Evolutionary conservation across 2,329 filamentous ascomycete species (phyloP), one percentile per base, ranked within the genome.

Genomic region (Phyllachora maydis): DNA sequence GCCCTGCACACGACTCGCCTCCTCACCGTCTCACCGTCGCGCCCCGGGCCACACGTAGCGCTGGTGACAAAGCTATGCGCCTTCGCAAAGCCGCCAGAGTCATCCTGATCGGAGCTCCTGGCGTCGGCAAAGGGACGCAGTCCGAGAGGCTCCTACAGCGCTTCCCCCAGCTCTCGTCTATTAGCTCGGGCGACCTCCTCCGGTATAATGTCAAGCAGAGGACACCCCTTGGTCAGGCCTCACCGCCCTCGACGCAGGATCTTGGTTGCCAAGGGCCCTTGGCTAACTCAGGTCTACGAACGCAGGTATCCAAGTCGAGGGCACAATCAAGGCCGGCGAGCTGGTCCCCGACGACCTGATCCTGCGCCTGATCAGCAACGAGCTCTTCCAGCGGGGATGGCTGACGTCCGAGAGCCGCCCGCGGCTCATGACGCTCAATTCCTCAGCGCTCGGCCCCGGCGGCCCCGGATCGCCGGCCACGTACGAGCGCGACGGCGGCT

Each of bases 81-180:
- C 65, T 90, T 41, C 64, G 61, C 34, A 71, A 63, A 51, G 85
- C 88, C 28, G 88, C 88, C 26, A 76, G 88, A 32, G 73, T 95
- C 32, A 95, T 98, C 42, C 68, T 98, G 35, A 68, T 98, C 38
- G 88, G 88, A 37, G 83, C 85, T 24, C 88, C 88, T n/a, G 83
- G 83, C 28, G 88, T 92, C 27, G 88, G 88, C 32, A 98, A 98
- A 49, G 88, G 85, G 32, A 98, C 88, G 3, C 88, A 98, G 54
- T 81, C 79, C 24, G 78, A 91, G 47, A 70, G 88, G 30, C 59
- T 98, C 31, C 70, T 95, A 35, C 58, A 71, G 36, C 70, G 77
- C 35, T 98, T 88, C 43, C 79, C 83, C 4, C 77, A 93, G 41
- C 59, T 98, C 22, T 75, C 79, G 25, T 73, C 82, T 11, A 85